phyloP scores from a whole-genome alignment of 2,329 filamentous ascomycete genomes.

The Penicillium sp. region DNA sequence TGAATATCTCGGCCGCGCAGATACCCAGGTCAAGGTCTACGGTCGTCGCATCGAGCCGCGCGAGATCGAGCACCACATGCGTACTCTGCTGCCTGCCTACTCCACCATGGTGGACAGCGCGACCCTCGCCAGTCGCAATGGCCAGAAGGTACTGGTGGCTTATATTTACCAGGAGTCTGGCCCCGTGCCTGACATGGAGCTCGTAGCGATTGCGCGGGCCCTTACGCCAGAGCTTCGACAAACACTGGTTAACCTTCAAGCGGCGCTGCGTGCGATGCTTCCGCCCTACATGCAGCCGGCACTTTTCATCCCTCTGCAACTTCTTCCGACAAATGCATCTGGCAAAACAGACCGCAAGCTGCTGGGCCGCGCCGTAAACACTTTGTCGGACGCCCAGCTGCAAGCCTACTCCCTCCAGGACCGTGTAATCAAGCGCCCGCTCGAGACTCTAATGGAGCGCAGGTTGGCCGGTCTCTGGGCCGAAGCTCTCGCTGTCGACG shows the following conservation, averaged over 20 bases:
- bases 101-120: neutral
- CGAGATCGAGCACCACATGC: neutral
- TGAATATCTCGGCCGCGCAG: neutral
- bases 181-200: neutral
- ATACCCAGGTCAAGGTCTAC: neutral
- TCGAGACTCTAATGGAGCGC: neutral
- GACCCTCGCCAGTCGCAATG: neutral
- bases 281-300: neutral
- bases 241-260: neutral
- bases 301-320: neutral
- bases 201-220: neutral
- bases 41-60: neutral
- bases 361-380: neutral
- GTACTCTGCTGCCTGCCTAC: neutral
- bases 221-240: neutral
- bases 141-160: neutral
- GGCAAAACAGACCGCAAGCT: neutral
- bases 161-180: neutral
- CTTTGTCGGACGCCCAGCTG: neutral
- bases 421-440: neutral
- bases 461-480: neutral
- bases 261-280: neutral
- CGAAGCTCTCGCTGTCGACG: neutral
- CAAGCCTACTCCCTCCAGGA: neutral
- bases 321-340: neutral